Base-by-base conservation (phyloP, 768 basidiomycete genomes). In the Saitozyma sp. region DNA sequence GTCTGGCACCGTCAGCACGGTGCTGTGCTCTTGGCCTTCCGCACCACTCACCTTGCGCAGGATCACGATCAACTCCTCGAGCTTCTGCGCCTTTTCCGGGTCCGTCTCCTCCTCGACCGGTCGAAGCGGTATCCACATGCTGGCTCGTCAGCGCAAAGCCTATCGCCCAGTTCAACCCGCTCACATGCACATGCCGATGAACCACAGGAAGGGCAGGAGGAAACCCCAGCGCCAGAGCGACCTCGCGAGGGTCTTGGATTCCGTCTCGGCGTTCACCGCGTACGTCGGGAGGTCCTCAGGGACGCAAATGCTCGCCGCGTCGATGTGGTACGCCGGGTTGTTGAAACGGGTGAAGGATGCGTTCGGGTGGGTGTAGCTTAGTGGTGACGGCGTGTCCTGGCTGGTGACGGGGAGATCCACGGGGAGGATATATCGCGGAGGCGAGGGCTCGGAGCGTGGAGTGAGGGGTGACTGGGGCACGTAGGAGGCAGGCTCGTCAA, bases 31-130 rank as follows among this genome's bases (percentile, higher is more conserved):
- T 42, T 39, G 45, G 1, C 29, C 38, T 40, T n/a, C 19, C 3
- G 48, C 20, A n/a, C 4, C 16, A 57, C 74, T 71, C 57, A 74
- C 75, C 55, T 65, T 29, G 11, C 75, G 53, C 8, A 76, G 53
- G 50, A 76, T 74, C 14, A 54, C 61, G 46, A 74, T 71, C 72
- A 76, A 70, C 68, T 76, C 75, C 54, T 68, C 59, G 7, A 74
- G 17, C 58, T 72, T 74, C 45, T 76, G 75, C 7, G 68, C 72
- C 51, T 70, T 74, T 37, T 71, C 70, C 0, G 62, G 61, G 58
- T 76, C 74, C 8, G 13, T 39, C 56, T 76, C 74, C 54, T 76
- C 72, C 41, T 74, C 72, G 10, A 56, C 16, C 8, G 68, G 66
- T 48, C 64, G 67, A 20, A 76, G 67, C 6, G 75, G 75, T 46